These are phyloP conservation scores for Mollisiaceae sp. DNA, from an alignment of 2,329 filamentous ascomycete species.

Conservation along the genomic window DNA sequence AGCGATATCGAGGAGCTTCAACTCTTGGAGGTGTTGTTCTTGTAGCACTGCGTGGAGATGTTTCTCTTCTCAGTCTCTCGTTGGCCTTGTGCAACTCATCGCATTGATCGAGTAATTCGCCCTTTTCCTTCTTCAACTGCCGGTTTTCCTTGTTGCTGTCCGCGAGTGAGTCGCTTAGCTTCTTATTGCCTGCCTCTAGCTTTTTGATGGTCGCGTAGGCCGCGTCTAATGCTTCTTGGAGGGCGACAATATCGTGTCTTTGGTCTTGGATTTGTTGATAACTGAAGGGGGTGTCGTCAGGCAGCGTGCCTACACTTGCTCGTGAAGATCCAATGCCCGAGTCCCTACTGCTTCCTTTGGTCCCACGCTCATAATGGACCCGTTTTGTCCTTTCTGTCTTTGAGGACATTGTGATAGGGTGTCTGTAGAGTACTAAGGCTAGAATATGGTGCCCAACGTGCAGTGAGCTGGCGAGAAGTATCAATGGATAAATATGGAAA, in stretches of 20 bases:
- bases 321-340: conserved; percentile 36
- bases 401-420: conserved; percentile 32
- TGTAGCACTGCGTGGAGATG: conserved; percentile 12
- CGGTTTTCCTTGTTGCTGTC: conserved; percentile 37
- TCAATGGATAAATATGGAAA: conserved; percentile 17
- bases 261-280: conserved; percentile 30
- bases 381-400: conserved; percentile 37
- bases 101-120: conserved; percentile 15
- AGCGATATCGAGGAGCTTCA: conserved; percentile 11
- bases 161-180: conserved; percentile 26
- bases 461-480: conserved; percentile 23
- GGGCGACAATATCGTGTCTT: conserved; percentile 28
- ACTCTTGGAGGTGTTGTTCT: conserved; percentile 17
- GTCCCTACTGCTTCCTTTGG: conserved; percentile 35
- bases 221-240: conserved; percentile 37
- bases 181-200: conserved; percentile 21
- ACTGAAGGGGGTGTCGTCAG: conserved; percentile 27
- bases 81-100: conserved; percentile 22
- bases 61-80: conserved; percentile 16
- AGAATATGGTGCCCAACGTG: conserved; percentile 14
- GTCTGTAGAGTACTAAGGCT: conserved; percentile 19
- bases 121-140: conserved; percentile 31
- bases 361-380: conserved; percentile 36
- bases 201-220: conserved; percentile 32
- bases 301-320: conserved; percentile 34